Percentiles rank a stretch among this genome's conserved stretches.
These are phyloP conservation scores for Penicillium alfredii DNA, from an alignment of 495 filamentous ascomycete species.

Conservation along the genomic window DNA sequence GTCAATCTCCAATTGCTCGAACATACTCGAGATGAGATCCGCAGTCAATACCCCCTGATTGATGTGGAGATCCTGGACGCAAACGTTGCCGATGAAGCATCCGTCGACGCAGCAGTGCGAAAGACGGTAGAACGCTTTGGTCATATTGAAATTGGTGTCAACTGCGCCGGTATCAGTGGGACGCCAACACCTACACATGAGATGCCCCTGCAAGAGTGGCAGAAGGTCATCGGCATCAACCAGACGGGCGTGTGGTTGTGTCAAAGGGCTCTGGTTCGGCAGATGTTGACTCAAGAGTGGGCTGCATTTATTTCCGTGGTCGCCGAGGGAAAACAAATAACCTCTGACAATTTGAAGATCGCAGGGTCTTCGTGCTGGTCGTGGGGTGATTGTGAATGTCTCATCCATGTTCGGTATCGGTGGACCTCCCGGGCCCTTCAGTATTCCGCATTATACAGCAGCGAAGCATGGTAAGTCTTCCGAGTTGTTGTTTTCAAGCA, in stretches of 20 bases:
- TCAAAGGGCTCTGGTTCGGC: conserved; percentile 39
- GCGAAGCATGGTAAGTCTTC: conserved; percentile 37
- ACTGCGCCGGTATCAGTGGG: conserved; percentile 37
- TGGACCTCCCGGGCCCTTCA: conserved; percentile 13
- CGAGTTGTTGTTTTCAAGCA: neutral
- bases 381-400: conserved; percentile 28
- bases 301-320: neutral
- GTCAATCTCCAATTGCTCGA: conserved; percentile 16
- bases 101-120: conserved; percentile 13
- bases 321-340: neutral
- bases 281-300: conserved; percentile 46
- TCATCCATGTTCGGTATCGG: conserved; percentile 25
- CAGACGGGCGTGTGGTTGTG: conserved; percentile 44
- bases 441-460: conserved; percentile 32
- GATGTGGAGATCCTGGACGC: conserved; percentile 7
- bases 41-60: conserved; percentile 6
- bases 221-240: conserved; percentile 39
- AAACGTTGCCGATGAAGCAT: conserved; percentile 20
- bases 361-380: conserved; percentile 14
- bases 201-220: conserved; percentile 31
- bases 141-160: conserved; percentile 48
- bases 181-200: conserved; percentile 22
- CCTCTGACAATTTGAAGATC: conserved; percentile 5
- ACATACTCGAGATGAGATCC: conserved; percentile 8
- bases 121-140: conserved; percentile 24